Evolutionary conservation across 345 rosid genomes (phyloP).

Genomic region (Euclidium syriacum): DNA sequence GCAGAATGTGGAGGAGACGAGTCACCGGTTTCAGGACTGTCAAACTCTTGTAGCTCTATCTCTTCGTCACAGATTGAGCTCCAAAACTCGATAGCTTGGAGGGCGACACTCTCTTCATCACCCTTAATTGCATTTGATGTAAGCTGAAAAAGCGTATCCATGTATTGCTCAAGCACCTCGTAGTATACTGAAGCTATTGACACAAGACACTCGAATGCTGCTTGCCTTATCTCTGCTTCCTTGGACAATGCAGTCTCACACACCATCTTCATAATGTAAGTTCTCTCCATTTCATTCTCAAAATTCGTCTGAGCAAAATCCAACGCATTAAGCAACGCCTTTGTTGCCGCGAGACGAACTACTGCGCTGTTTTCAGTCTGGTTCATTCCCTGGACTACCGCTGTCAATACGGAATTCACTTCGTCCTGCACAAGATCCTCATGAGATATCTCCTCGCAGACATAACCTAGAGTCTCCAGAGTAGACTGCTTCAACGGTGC

Average conservation of each 20-base stretch:
- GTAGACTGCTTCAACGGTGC: conserved; percentile 80
- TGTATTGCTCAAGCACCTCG: background rate
- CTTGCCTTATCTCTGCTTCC: conserved; percentile 78
- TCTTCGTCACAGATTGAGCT: conserved; percentile 97
- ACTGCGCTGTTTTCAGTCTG: conserved; percentile 62
- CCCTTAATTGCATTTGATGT: conserved; percentile 44
- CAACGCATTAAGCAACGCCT: conserved; percentile 73
- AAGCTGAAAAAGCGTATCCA: background rate
- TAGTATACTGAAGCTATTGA: background rate
- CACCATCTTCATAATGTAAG: conserved; percentile 87
- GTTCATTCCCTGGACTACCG: conserved; percentile 98
- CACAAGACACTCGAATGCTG: conserved; percentile 56
- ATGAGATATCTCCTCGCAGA: conserved; percentile 88
- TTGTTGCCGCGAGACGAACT: conserved; percentile 84
- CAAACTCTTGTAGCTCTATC: conserved; percentile 86
- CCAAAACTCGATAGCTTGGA: conserved; percentile 97
- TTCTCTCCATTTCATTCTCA: conserved; percentile 89
- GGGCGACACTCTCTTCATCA: conserved; percentile 86
- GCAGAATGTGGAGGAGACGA: conserved; percentile 57
- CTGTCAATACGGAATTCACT: conserved; percentile 87
- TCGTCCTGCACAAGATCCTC: conserved; percentile 85
- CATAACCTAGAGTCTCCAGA: conserved; percentile 79
- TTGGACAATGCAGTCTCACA: conserved; percentile 83
- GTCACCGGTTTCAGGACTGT: conserved; percentile 52
- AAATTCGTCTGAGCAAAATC: conserved; percentile 93